Conservation (phyloP, 2,329 filamentous ascomycete genomes). For the Graphilbum fragrans region DNA sequence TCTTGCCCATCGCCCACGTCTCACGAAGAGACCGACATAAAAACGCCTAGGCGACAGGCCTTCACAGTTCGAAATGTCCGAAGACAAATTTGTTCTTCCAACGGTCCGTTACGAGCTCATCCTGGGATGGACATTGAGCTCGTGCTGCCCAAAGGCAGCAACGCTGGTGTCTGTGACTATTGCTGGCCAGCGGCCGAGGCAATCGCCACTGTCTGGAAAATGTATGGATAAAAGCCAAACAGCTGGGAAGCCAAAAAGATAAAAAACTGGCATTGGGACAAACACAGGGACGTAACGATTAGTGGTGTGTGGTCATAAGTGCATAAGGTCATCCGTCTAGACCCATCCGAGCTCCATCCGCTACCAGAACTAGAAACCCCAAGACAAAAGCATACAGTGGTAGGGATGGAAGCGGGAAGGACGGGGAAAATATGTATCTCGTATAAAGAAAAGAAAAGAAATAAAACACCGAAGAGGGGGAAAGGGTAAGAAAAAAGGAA, state of each 20-base stretch:
- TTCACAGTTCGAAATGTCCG: constrained; percentile 22
- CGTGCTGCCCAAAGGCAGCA: constrained; percentile 66
- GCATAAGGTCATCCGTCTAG: constrained; percentile 1
- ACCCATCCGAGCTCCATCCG: neutral
- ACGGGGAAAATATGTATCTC: too few species aligned
- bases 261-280: too few species aligned
- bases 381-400: too few species aligned
- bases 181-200: neutral
- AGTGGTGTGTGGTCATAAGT: neutral
- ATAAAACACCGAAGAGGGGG: constrained; percentile 2
- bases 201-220: neutral
- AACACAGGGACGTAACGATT: too few species aligned
- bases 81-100: constrained; percentile 46
- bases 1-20: constrained; percentile 27
- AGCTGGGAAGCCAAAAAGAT: neutral
- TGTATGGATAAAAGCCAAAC: neutral
- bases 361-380: too few species aligned
- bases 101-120: constrained; percentile 72
- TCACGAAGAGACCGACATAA: constrained; percentile 16
- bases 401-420: too few species aligned
- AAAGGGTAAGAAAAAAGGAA: too few species aligned
- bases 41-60: constrained; percentile 21
- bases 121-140: constrained; percentile 51
- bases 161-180: constrained; percentile 39
- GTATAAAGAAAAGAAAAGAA: neutral